Percentiles rank a stretch among this genome's conserved stretches.
Conservation (phyloP, 331 rosid genomes). For the Rosa hybrid region DNA sequence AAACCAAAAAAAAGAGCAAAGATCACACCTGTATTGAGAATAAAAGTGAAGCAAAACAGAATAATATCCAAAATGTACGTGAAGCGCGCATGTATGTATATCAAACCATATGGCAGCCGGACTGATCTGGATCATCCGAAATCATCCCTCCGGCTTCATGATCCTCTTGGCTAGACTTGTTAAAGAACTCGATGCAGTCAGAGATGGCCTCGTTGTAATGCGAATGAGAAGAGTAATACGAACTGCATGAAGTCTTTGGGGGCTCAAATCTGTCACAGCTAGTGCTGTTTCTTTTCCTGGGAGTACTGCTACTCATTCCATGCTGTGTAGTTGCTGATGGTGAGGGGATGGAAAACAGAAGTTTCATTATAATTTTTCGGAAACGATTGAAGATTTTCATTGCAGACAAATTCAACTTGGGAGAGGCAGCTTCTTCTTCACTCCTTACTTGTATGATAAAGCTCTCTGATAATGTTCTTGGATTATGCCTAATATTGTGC, state of each 20-base stretch:
- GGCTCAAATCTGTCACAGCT: constrained; percentile 56
- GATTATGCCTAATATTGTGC: constrained; percentile 30
- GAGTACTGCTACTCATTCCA: neutral
- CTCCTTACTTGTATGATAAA: constrained; percentile 41
- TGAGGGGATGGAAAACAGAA: constrained; percentile 52
- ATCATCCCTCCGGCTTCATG: constrained; percentile 4
- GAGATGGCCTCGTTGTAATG: constrained; percentile 86
- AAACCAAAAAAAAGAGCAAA: neutral
- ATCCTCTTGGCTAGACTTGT: constrained; percentile 70
- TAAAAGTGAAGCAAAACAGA: neutral
- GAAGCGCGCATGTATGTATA: neutral
- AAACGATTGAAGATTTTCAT: constrained; percentile 79
- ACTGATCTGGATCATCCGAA: constrained; percentile 44
- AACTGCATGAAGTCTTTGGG: constrained; percentile 92
- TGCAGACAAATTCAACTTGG: constrained; percentile 50
- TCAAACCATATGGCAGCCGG: constrained; percentile 51
- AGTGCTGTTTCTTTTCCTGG: constrained; percentile 4
- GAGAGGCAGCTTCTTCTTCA: neutral
- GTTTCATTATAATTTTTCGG: constrained; percentile 67
- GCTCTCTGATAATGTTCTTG: constrained; percentile 19
- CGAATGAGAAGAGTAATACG: constrained; percentile 73
- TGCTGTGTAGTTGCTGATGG: constrained; percentile 22
- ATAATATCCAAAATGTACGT: neutral
- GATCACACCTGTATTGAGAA: neutral
- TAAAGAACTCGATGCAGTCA: constrained; percentile 93